Evolutionary conservation across 306 rosid genomes (phyloP).

Genomic region (Phaseolus lunatus): DNA sequence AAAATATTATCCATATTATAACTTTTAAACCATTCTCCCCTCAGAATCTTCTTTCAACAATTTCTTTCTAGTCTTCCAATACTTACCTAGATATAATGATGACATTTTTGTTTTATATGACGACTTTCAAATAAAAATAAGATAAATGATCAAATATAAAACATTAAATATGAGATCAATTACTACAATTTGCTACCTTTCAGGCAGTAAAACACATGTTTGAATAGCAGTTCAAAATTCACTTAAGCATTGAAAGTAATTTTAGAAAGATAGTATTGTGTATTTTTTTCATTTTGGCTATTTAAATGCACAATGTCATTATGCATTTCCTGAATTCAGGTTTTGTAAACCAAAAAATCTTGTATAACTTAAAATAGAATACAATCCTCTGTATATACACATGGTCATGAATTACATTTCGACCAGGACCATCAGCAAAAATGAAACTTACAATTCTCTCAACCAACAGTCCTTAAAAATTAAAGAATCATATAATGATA

Average conservation of each 20-base stretch:
- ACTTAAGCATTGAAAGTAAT: not conserved
- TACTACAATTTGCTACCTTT: not conserved
- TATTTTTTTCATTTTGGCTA: not conserved
- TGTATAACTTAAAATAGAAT: slow-evolving; percentile 40
- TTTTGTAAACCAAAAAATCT: slow-evolving; percentile 30
- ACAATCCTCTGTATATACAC: slow-evolving; percentile 48
- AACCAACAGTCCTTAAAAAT: slow-evolving; percentile 58
- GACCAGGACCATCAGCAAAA: slow-evolving; percentile 53
- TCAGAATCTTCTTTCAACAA: not conserved
- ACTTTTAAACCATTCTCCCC: not conserved
- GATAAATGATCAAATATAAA: not conserved
- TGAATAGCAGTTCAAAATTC: not conserved
- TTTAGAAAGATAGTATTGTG: too few species aligned
- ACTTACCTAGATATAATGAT: not conserved
- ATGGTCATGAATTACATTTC: slow-evolving; percentile 43
- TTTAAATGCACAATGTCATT: not conserved
- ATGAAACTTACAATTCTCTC: slow-evolving; percentile 37
- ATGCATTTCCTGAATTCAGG: slow-evolving; percentile 7
- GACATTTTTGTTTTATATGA: too few species aligned
- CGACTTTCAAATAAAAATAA: not conserved
- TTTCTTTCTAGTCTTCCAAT: not conserved
- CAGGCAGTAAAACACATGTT: not conserved
- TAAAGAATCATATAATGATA: slow-evolving; percentile 68
- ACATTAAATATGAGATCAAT: not conserved
- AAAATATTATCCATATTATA: not conserved